Conservation (phyloP, 768 basidiomycete species). For the Termitomyces sp. region DNA sequence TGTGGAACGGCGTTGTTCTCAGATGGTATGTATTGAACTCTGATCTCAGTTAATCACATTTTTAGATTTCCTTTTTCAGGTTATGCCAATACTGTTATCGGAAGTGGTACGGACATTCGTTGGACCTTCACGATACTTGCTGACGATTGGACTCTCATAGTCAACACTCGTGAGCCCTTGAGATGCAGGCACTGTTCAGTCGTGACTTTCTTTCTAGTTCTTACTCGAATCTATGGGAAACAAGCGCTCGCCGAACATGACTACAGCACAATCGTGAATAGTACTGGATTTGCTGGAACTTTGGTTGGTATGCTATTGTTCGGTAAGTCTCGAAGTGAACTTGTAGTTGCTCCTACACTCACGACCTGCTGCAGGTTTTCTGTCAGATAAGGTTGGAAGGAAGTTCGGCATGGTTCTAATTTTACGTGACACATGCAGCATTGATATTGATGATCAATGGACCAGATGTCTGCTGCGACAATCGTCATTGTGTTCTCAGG, state of each 20-base stretch:
- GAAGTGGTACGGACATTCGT: constrained; percentile 51
- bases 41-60: not conserved
- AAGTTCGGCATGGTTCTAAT: constrained; percentile 77
- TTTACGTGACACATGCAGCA: not conserved
- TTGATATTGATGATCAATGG: constrained; percentile 10
- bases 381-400: constrained; percentile 81
- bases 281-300: constrained; percentile 78
- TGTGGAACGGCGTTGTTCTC: constrained; percentile 87
- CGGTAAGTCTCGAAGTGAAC: constrained; percentile 32
- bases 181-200: constrained; percentile 19
- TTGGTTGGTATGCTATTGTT: constrained; percentile 80
- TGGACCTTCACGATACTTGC: not conserved
- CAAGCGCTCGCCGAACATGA: constrained; percentile 47
- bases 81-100: constrained; percentile 79
- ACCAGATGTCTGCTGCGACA: constrained; percentile 70
- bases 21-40: constrained; percentile 49
- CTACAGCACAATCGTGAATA: constrained; percentile 61
- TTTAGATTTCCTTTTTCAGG: constrained; percentile 36
- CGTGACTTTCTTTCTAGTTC: constrained; percentile 38
- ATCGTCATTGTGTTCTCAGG: constrained; percentile 82
- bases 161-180: constrained; percentile 52
- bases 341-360: not conserved
- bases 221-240: constrained; percentile 66
- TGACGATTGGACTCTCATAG: constrained; percentile 29
- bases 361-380: constrained; percentile 38